Evolutionary conservation across 2,329 filamentous ascomycete genomes (phyloP).

Genomic region (Colletotrichum gigasporum): DNA sequence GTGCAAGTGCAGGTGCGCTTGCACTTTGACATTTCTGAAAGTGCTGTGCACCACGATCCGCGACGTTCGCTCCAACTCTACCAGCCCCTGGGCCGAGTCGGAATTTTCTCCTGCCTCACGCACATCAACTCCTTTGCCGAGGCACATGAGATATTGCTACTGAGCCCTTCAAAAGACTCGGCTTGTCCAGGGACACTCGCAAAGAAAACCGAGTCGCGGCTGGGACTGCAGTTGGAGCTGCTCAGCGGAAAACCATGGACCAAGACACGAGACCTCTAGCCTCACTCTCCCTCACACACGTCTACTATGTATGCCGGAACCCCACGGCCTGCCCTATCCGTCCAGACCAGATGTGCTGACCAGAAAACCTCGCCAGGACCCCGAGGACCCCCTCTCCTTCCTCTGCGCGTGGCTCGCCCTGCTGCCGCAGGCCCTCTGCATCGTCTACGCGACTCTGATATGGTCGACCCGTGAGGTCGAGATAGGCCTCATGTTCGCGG

Average conservation of each 20-base stretch:
- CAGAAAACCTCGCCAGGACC: conserved; percentile 68
- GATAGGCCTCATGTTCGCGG: conserved; percentile 87
- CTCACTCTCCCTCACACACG: conserved; percentile 93
- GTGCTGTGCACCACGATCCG: conserved; percentile 32
- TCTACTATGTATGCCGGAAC: conserved; percentile 81
- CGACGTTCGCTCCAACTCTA: conserved; percentile 29
- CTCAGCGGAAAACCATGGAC: conserved; percentile 36
- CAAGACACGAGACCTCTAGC: conserved; percentile 69
- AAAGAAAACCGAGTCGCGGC: background rate
- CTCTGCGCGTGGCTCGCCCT: conserved; percentile 94
- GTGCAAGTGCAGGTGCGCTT: background rate
- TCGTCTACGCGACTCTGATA: conserved; percentile 89
- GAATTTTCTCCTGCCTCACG: background rate
- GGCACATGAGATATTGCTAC: background rate
- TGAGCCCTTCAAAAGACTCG: background rate
- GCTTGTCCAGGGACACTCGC: background rate
- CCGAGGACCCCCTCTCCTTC: conserved; percentile 84
- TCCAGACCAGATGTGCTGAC: no score
- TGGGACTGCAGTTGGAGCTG: conserved; percentile 10
- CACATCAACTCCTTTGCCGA: background rate
- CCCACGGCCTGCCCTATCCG: no score
- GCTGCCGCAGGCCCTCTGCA: conserved; percentile 88
- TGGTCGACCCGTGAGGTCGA: conserved; percentile 93
- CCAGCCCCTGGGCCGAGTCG: conserved; percentile 24
- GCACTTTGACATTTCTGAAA: conserved; percentile 27